Percentiles rank a stretch among this genome's conserved stretches.
Evolutionary conservation across 345 rosid genomes (phyloP).

Genomic region (Dipteronia sinensis): DNA sequence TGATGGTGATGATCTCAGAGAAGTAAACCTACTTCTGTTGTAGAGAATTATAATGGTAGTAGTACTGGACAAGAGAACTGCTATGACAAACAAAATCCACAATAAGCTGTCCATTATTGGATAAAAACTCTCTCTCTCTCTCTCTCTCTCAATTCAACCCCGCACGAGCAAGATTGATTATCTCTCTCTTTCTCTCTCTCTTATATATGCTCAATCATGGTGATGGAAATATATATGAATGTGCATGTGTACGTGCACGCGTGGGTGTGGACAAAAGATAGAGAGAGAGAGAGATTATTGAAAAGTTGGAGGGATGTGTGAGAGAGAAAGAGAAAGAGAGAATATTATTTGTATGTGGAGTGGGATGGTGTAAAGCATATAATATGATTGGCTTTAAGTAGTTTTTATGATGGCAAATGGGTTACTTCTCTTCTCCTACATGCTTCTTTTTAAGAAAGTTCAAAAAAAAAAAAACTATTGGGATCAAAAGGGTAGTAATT

Average conservation of each 20-base stretch:
- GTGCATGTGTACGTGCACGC: conserved; percentile 43
- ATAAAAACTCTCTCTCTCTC: conserved; percentile 23
- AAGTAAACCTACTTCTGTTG: conserved; percentile 26
- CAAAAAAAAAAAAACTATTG: background rate
- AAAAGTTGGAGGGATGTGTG: too few relatives aligned
- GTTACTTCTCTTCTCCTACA: background rate
- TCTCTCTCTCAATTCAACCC: conserved; percentile 1
- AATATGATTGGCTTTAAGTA: background rate
- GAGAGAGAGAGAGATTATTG: conserved; percentile 1
- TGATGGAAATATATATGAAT: conserved; percentile 9
- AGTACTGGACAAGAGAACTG: conserved; percentile 31
- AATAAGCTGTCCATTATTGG: conserved; percentile 41
- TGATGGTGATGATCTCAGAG: conserved; percentile 18
- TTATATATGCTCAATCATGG: conserved; percentile 35
- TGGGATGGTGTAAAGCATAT: background rate
- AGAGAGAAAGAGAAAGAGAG: background rate
- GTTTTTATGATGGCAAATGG: background rate
- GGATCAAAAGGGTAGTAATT: background rate
- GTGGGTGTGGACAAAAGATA: conserved; percentile 21
- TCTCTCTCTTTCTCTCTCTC: conserved; percentile 26
- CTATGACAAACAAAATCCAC: conserved; percentile 33
- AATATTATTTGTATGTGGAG: conserved; percentile 13
- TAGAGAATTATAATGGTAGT: conserved; percentile 33
- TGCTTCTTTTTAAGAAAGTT: background rate
- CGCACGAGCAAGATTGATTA: conserved; percentile 29